These are phyloP conservation scores for Lunularia cruciata DNA, from an alignment of 225 moss, liverwort and hornwort genomes.

Conservation along the genomic window DNA sequence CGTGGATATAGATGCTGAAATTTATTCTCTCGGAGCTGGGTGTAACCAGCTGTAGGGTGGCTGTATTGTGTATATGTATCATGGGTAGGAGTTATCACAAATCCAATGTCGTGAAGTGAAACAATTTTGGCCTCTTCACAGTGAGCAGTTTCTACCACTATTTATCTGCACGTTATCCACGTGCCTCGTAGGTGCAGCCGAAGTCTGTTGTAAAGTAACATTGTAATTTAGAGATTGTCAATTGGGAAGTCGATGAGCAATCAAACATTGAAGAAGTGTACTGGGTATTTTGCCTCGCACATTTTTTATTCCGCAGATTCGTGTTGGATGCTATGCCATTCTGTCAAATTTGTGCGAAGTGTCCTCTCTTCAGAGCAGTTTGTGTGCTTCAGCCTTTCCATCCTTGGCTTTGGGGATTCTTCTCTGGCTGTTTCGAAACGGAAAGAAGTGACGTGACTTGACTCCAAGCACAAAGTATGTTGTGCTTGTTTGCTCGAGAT, in stretches of 20 bases:
- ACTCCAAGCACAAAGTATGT: too few relatives aligned
- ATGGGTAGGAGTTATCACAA: slow-evolving; percentile 21
- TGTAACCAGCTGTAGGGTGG: not conserved
- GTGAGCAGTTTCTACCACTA: slow-evolving; percentile 7
- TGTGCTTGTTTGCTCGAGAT: too few relatives aligned
- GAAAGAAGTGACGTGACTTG: too few relatives aligned
- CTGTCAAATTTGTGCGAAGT: too few relatives aligned
- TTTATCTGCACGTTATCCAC: slow-evolving; percentile 7
- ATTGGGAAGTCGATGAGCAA: not conserved
- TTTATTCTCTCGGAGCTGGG: not conserved
- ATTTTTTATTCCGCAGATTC: too few relatives aligned
- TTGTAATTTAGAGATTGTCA: slow-evolving; percentile 2
- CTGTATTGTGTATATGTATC: slow-evolving; percentile 21
- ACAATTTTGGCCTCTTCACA: slow-evolving; percentile 25
- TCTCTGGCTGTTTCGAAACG: too few relatives aligned
- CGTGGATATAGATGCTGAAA: not conserved
- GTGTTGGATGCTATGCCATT: too few relatives aligned
- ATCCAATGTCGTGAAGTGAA: slow-evolving; percentile 14
- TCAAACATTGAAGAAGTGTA: too few relatives aligned
- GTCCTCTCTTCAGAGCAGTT: too few relatives aligned
- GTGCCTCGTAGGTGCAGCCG: not conserved
- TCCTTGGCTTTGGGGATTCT: too few relatives aligned
- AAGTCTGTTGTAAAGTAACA: slow-evolving; percentile 18
- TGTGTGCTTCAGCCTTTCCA: too few relatives aligned
- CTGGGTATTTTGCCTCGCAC: too few relatives aligned